Evolutionary conservation across 352 stramenopile genomes (phyloP), one percentile per base, ranked within the genome.

Genomic region (Phytophthora europaea): DNA sequence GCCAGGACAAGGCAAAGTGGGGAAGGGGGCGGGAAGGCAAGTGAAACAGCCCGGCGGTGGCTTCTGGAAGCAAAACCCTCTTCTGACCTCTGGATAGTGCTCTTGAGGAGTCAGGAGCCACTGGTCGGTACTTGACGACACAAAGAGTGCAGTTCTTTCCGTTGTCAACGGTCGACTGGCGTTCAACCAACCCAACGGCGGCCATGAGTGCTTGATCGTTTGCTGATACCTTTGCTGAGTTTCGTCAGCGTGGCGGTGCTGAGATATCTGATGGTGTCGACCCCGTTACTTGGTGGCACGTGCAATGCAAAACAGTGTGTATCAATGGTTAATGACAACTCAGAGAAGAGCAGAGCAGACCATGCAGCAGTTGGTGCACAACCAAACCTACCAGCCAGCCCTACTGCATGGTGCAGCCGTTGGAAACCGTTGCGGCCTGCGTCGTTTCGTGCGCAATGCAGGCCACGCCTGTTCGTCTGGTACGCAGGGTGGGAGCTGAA

Each of bases 381-480:
- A 43, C 36, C 34, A 67, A 60, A 31, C 45, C 18, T 31, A 26
- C 26, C 47, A 26, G 23, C 15, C 33, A 45, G 47, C 15, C 23
- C 57, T 43, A 50, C 12, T 57, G 16, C 26, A 52, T 52, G 13
- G 15, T 22, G 22, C 51, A 61, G 47, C n/a, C 47, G 47, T n/a
- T 15, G 28, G 67, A 64, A 72, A 60, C 62, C 55, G 67, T 70
- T 78, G 33, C 61, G 38, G 51, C 15, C 15, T 20, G 51, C 62
- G 68, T 80, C 65, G 70, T 78, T 78, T 81, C 70, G 52, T 75
- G 69, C 70, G 65, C 69, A 74, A 72, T 38, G 31, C n/a, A 63
- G 28, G 31, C 15, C 22, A 34, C 38, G 70, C 22, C 60, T 63
- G 48, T 75, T 77, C 53, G 16, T 50, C 43, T 23, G 43, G 43